Percentiles rank a stretch among this genome's conserved stretches.
Conservation (phyloP, 192 early-diverging fungal species). For the Coemansia sp. region DNA sequence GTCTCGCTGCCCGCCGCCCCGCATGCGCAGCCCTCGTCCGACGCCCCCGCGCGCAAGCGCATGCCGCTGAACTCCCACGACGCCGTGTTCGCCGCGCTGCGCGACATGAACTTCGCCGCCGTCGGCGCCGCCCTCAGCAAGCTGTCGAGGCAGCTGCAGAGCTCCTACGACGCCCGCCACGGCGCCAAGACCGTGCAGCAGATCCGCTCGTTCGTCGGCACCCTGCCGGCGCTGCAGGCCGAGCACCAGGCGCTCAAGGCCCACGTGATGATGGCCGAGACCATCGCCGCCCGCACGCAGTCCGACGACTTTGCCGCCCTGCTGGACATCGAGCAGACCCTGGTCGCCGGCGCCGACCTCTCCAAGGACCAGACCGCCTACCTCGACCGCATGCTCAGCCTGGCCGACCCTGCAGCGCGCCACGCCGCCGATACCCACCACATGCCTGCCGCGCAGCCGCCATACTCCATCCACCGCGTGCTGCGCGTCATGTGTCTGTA, state of each 20-base stretch:
- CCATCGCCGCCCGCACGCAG: slow-evolving; percentile 74
- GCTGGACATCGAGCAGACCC: slow-evolving; percentile 85
- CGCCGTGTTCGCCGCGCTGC: slow-evolving; percentile 72
- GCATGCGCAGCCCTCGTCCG: slow-evolving; percentile 1
- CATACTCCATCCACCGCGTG: slow-evolving; percentile 55
- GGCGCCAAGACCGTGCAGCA: slow-evolving; percentile 87
- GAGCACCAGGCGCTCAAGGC: slow-evolving; percentile 78
- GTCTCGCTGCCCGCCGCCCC: slow-evolving; percentile 17
- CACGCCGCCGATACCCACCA: slow-evolving; percentile 14
- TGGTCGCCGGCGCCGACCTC: slow-evolving; percentile 26
- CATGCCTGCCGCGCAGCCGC: slow-evolving; percentile 15
- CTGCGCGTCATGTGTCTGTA: slow-evolving; percentile 84
- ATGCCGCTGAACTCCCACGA: slow-evolving; percentile 78
- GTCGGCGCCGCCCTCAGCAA: slow-evolving; percentile 81
- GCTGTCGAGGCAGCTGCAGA: slow-evolving; percentile 81
- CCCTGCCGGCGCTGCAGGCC: slow-evolving; percentile 74
- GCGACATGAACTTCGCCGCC: slow-evolving; percentile 89
- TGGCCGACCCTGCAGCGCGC: slow-evolving; percentile 65
- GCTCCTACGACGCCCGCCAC: slow-evolving; percentile 86
- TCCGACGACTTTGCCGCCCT: slow-evolving; percentile 77
- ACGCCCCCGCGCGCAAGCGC: slow-evolving; percentile 63
- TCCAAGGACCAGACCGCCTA: slow-evolving; percentile 21
- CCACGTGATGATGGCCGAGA: slow-evolving; percentile 65
- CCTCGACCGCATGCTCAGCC: slow-evolving; percentile 83
- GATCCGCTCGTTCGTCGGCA: slow-evolving; percentile 90